Base-by-base conservation (phyloP, 2,329 filamentous ascomycete genomes). In the Zasmidium angulare region DNA sequence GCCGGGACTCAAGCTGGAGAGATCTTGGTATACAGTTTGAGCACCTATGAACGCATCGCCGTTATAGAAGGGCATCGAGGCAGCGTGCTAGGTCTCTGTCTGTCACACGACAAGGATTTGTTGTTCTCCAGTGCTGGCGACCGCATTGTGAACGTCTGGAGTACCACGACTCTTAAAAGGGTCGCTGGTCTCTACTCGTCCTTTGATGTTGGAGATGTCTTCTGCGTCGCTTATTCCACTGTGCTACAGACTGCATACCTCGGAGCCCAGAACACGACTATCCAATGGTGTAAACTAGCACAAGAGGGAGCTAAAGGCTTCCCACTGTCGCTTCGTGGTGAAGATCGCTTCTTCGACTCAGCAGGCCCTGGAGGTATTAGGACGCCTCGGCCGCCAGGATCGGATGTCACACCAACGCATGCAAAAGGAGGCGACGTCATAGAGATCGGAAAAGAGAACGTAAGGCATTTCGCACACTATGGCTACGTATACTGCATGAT, bases 401-500 rank as follows among this genome's bases (percentile, higher is more conserved):
- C 78, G 76, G 72, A 83, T 72, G 72, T 76, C 22, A 71, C 75
- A 24, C 79, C 77, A 26, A 74, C 75, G 21, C 76, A 82, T 63
- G 80, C 79, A 1, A 77, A 79, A 46, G 86, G 86, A 47, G 86
- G 86, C 1, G 83, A 86, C 31, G 83, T 89, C 1, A 78, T 98
- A 4, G 91, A 96, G 72, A 92, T 97, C 60, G 89, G 91, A 69
- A 85, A 87, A 52, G 85, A 89, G 21, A 88, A 93, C 57, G 90
- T 96, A 58, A 85, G 83, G 58, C 89, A 95, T 68, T 99, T 96
- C 76, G 92, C 95, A 1, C 95, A 99, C 74, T 93, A 88, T 74
- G 95, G 96, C 48, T 98, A 97, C 72, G 87, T 99, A 0, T 97
- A 97, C 74, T 96, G 92, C 74, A 98, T 98, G 93, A 82, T 96